These are phyloP conservation scores for Didymella segeticola DNA, from an alignment of 2,329 filamentous ascomycete genomes.

Conservation along the genomic window DNA sequence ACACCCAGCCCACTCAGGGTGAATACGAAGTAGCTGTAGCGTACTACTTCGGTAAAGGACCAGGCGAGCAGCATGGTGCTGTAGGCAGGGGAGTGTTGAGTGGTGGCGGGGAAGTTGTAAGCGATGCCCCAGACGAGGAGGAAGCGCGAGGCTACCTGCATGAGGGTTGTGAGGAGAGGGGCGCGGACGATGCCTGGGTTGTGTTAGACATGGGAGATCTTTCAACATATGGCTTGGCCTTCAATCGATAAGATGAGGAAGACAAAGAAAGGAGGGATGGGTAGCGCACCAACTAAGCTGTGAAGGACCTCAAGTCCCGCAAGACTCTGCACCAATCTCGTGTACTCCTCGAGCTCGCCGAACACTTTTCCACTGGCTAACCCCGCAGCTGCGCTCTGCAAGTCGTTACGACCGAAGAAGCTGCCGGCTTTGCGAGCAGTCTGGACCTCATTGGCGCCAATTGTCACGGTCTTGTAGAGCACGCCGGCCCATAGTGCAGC, in stretches of 20 bases:
- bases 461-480: slow-evolving; percentile 70
- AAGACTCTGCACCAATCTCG: slow-evolving; percentile 81
- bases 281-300: slow-evolving; percentile 70
- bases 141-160: slow-evolving; percentile 88
- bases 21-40: slow-evolving; percentile 89
- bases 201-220: background rate
- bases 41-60: slow-evolving; percentile 88
- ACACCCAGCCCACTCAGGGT: slow-evolving; percentile 65
- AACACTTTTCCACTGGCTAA: slow-evolving; percentile 60
- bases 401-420: slow-evolving; percentile 20
- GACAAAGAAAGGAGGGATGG: background rate
- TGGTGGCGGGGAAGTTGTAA: slow-evolving; percentile 72
- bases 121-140: slow-evolving; percentile 89
- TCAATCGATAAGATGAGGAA: background rate
- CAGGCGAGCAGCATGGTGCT: slow-evolving; percentile 83
- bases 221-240: background rate
- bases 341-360: slow-evolving; percentile 68
- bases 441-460: slow-evolving; percentile 46
- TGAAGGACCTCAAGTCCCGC: slow-evolving; percentile 86
- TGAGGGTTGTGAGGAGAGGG: slow-evolving; percentile 80
- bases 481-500: slow-evolving; percentile 80
- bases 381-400: slow-evolving; percentile 22
- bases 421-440: slow-evolving; percentile 22
- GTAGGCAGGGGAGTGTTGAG: slow-evolving; percentile 66
- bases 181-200: slow-evolving; percentile 79